Base-by-base conservation (phyloP, 169 alveolate species). In the Plasmodium billcollinsi region DNA sequence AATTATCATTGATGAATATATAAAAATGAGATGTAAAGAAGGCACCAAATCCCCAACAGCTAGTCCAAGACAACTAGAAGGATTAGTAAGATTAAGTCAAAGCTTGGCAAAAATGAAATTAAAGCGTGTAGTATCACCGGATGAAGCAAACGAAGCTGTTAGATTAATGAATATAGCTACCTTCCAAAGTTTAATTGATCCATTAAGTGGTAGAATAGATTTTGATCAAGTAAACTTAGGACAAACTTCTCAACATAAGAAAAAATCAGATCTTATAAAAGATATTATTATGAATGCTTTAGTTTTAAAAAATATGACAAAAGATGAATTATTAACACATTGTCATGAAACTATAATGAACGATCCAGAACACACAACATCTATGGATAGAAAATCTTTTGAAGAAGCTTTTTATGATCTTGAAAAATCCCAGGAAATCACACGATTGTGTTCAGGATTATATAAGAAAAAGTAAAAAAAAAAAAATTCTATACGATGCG, bases 101-200 rank as follows among this genome's bases (percentile, higher is more conserved):
- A 97, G 99, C 3, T 89, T 97, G 24, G 99, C 99, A 8, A 97
- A 96, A 96, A 96, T 98, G 98, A 95, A 98, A 93, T 95, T 98
- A 50, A 89, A 97, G 24, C 94, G 95, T 45, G 93, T 86, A 75
- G 99, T 98, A 20, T 92, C 94, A 69, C 94, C 90, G 69, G 94
- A 92, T 14, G 99, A 99, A 92, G 99, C 98, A 1, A 97, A 96
- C 29, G 99, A 98, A 94, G 99, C 99, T 0, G 97, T 97, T 11
- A 93, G 99, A 59, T 95, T 99, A 58, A 98, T 98, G 96, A 98
- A 97, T 94, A 98, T 97, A 26, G 99, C 99, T 24, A 98, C 99
- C 29, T 98, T 98, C 94, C 98, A 97, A 88, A 98, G 99, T 20
- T 99, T 99, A n/a, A 97, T 99, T 43, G 99, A 99, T 83, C 99